Percentiles rank a stretch among this genome's conserved stretches.
phyloP scores from a whole-genome alignment of 768 basidiomycete species.

The Artomyces pyxidatus region DNA sequence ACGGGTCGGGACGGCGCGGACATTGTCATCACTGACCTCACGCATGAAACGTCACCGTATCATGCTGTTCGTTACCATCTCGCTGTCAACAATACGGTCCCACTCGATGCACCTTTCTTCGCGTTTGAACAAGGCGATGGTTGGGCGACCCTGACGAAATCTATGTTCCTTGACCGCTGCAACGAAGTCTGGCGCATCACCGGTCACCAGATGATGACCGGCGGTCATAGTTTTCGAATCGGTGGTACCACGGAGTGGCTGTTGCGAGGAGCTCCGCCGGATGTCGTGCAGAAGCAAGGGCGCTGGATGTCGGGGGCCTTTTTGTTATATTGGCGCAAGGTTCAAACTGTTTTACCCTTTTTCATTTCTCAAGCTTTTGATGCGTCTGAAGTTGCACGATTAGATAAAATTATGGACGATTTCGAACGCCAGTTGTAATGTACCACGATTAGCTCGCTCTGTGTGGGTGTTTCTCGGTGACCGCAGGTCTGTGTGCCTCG shows the following conservation, averaged over 20 bases:
- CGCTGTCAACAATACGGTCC: neutral
- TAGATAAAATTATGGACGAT: too few species aligned
- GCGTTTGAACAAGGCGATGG: neutral
- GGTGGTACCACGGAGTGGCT: neutral
- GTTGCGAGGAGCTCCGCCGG: neutral
- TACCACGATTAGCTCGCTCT: too few species aligned
- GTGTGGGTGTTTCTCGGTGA: too few species aligned
- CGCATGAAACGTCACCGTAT: constrained; percentile 12
- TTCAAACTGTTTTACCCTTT: neutral
- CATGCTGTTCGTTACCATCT: constrained; percentile 21
- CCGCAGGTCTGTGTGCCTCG: too few species aligned
- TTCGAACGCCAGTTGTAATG: too few species aligned
- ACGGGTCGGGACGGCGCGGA: constrained; percentile 21
- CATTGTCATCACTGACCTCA: constrained; percentile 18
- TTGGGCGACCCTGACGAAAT: constrained; percentile 3
- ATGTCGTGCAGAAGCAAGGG: neutral
- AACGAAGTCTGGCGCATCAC: neutral
- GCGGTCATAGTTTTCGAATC: neutral
- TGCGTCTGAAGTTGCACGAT: too few species aligned
- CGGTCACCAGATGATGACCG: neutral
- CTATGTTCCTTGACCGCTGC: neutral
- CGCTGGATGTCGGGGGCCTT: neutral
- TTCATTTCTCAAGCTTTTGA: too few species aligned
- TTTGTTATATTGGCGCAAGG: neutral
- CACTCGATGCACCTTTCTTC: neutral